Evolutionary conservation across 2,329 filamentous ascomycete genomes (phyloP).

Genomic region (Hypomyces rosellus): DNA sequence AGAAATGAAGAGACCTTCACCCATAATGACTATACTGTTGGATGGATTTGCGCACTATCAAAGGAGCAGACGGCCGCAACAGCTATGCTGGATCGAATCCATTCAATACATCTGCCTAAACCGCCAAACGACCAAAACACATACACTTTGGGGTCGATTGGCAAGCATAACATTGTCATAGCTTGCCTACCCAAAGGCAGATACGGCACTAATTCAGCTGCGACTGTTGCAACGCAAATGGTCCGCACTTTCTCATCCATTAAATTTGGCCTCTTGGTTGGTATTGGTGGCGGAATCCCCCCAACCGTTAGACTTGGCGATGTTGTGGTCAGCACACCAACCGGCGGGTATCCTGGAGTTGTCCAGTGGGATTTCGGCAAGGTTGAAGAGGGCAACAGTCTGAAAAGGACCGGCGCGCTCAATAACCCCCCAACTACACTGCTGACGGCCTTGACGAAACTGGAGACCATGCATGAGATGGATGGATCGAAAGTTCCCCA

Average conservation of each 20-base stretch:
- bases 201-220: not conserved
- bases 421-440: not conserved
- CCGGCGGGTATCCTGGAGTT: not conserved
- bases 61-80: not conserved
- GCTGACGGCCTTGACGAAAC: not conserved
- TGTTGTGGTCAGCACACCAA: not conserved
- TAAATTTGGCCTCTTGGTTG: not conserved
- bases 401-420: not conserved
- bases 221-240: not conserved
- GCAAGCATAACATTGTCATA: not conserved
- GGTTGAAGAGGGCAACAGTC: not conserved
- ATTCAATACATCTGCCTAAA: no score
- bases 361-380: not conserved
- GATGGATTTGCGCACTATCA: not conserved
- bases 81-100: not conserved
- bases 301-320: not conserved
- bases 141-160: not conserved
- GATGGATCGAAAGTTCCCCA: not conserved
- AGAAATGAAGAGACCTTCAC: no score
- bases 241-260: not conserved
- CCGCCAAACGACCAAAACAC: not conserved
- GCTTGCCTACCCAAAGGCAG: not conserved
- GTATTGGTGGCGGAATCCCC: not conserved
- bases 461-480: not conserved
- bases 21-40: not conserved